Conservation (phyloP, 1,284 basidiomycete species). For the Irpex rosettiformis region DNA sequence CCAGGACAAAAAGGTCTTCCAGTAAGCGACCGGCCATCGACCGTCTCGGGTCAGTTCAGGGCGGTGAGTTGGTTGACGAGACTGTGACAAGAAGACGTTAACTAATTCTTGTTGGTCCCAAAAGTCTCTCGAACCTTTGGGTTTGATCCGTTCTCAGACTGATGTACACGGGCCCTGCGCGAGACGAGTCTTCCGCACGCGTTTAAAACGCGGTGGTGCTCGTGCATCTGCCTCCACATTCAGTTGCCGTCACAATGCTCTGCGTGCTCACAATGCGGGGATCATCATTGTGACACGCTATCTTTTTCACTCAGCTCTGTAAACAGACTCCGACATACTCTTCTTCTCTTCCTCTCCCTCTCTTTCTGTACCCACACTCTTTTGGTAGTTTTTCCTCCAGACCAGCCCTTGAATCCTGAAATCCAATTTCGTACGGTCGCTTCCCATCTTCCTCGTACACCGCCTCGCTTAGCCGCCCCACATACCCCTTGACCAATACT, state of each 20-base stretch:
- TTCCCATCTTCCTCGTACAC: neutral
- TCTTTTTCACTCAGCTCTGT: neutral
- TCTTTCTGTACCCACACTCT: neutral
- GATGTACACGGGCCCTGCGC: constrained; percentile 10
- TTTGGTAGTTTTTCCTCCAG: neutral
- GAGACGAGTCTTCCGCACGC: neutral
- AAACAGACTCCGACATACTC: neutral
- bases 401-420: constrained; percentile 1
- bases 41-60: constrained; percentile 6
- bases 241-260: neutral
- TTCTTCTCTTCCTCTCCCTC: neutral
- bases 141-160: constrained; percentile 12
- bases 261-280: neutral
- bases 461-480: neutral
- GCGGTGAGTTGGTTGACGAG: constrained; percentile 2
- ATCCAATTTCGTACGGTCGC: neutral
- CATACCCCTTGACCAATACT: neutral
- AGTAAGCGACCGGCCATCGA: constrained; percentile 1
- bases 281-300: neutral
- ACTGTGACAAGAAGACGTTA: neutral
- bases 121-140: constrained; percentile 7
- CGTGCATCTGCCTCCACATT: neutral
- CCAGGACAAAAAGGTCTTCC: constrained; percentile 4
- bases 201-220: constrained; percentile 8
- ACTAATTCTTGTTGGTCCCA: neutral